A percentile compares a stretch with the other conserved stretches of the same genome.
Conservation (phyloP, 1,284 basidiomycete genomes). For the Ganoderma leucocontextum region DNA sequence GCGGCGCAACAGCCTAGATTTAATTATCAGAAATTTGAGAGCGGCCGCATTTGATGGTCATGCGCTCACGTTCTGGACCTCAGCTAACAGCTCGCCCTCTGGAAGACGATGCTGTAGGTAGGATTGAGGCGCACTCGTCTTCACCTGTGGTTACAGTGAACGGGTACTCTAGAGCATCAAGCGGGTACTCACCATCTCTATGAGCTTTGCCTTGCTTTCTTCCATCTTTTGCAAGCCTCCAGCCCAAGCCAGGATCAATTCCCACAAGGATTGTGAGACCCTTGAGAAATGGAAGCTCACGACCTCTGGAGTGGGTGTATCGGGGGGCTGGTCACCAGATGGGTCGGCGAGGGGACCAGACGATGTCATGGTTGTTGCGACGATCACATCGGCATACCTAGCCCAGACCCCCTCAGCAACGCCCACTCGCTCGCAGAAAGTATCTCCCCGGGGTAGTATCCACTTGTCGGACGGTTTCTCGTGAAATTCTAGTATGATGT, state of each 20-base stretch:
- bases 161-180: not conserved
- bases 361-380: constrained; percentile 26
- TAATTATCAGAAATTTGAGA: not conserved
- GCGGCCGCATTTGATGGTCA: not conserved
- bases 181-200: constrained; percentile 48
- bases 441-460: constrained; percentile 68
- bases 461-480: constrained; percentile 68
- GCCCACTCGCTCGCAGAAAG: constrained; percentile 52
- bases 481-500: constrained; percentile 73
- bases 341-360: constrained; percentile 27
- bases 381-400: constrained; percentile 28
- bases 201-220: constrained; percentile 51
- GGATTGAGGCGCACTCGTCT: constrained; percentile 52
- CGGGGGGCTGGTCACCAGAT: constrained; percentile 22
- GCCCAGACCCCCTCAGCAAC: constrained; percentile 30
- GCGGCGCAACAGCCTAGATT: constrained; percentile 53
- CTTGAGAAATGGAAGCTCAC: constrained; percentile 57
- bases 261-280: constrained; percentile 56
- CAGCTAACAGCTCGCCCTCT: constrained; percentile 60
- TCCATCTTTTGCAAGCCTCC: constrained; percentile 57
- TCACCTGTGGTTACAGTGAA: constrained; percentile 27
- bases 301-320: constrained; percentile 41
- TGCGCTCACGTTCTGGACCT: constrained; percentile 61
- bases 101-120: constrained; percentile 67
- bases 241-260: constrained; percentile 63